These are phyloP conservation scores for Phytophthora pluvialis DNA, from an alignment of 352 stramenopile species.

Conservation along the genomic window DNA sequence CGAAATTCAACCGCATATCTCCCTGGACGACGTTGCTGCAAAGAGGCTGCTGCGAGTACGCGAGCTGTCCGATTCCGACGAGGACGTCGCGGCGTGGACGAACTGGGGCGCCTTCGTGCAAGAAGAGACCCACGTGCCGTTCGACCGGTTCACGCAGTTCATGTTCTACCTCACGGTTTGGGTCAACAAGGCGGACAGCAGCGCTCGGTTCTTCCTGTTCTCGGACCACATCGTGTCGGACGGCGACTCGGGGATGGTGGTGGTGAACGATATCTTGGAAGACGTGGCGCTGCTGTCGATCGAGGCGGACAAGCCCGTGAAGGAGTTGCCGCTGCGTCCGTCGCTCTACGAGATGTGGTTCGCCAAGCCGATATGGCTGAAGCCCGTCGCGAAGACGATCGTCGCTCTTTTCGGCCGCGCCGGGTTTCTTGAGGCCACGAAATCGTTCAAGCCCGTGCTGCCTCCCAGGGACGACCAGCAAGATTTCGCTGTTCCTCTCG, in stretches of 20 bases:
- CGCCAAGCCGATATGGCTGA: slow-evolving; percentile 47
- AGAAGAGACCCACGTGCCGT: slow-evolving; percentile 33
- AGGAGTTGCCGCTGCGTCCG: slow-evolving; percentile 42
- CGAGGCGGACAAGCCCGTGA: slow-evolving; percentile 26
- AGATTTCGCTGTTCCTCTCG: slow-evolving; percentile 42
- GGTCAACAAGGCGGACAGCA: slow-evolving; percentile 37
- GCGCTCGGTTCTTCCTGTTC: slow-evolving; percentile 53
- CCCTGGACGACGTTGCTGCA: slow-evolving; percentile 39
- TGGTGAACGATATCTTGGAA: slow-evolving; percentile 58
- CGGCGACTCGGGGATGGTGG: slow-evolving; percentile 46
- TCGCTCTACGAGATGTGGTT: slow-evolving; percentile 56
- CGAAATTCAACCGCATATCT: slow-evolving; percentile 47
- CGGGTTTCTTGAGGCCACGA: slow-evolving; percentile 50
- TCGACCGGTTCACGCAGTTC: slow-evolving; percentile 56
- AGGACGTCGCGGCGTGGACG: slow-evolving; percentile 27
- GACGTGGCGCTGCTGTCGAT: slow-evolving; percentile 42
- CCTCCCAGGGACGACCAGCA: slow-evolving; percentile 47
- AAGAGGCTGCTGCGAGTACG: slow-evolving; percentile 39
- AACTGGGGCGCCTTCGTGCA: slow-evolving; percentile 50
- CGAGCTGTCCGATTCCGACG: slow-evolving; percentile 30
- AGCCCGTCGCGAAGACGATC: slow-evolving; percentile 36
- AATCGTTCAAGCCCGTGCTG: slow-evolving; percentile 54
- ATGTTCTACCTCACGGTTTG: slow-evolving; percentile 57
- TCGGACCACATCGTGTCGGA: slow-evolving; percentile 74
- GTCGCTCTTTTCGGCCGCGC: slow-evolving; percentile 29